These are phyloP conservation scores for Citrus inodora DNA, from an alignment of 345 rosid genomes.

Conservation along the genomic window DNA sequence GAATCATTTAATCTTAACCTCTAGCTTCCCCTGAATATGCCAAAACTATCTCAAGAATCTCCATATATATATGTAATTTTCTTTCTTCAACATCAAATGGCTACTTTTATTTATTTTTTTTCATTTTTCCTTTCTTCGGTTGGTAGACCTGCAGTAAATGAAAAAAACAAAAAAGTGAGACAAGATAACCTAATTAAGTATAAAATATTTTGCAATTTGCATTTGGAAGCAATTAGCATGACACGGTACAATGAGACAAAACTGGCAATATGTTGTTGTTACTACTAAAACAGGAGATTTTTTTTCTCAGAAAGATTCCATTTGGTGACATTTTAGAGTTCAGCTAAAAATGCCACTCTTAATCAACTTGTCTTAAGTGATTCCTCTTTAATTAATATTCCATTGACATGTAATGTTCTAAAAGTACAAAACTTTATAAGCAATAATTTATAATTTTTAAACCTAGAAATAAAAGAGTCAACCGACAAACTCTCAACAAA, in stretches of 20 bases:
- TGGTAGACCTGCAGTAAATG: neutral
- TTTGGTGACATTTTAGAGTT: neutral
- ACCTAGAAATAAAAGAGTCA: neutral
- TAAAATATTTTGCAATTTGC: neutral
- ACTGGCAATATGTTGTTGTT: neutral
- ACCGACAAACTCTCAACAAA: neutral
- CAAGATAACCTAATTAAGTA: too few species aligned
- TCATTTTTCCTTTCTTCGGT: fast-evolving
- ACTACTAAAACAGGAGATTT: neutral
- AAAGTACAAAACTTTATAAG: neutral
- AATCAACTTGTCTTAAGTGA: neutral
- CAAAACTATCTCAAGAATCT: neutral
- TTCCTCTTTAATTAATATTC: neutral
- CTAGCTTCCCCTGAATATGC: neutral
- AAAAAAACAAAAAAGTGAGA: too few species aligned
- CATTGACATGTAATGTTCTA: neutral
- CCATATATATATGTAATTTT: too few species aligned
- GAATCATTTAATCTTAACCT: neutral
- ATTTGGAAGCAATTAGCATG: neutral
- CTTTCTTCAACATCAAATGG: neutral
- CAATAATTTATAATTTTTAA: neutral
- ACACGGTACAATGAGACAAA: neutral
- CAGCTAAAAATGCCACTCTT: neutral
- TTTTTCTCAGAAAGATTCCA: neutral
- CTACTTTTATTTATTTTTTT: neutral